Evolutionary conservation across 768 basidiomycete genomes (phyloP).

Genomic region (Strobilomyces echinocephalus): DNA sequence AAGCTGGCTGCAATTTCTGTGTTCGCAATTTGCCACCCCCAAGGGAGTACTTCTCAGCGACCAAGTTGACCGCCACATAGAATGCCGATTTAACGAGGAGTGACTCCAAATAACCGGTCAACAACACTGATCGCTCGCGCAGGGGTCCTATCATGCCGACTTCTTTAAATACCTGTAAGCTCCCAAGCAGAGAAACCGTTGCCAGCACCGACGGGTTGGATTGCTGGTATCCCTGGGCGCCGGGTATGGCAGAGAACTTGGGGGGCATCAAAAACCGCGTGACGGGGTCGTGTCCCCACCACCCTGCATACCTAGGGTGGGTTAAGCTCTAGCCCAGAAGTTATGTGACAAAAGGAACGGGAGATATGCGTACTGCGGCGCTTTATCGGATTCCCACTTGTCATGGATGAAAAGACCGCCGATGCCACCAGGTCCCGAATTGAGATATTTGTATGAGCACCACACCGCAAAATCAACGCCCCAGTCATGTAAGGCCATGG

Average conservation of each 20-base stretch:
- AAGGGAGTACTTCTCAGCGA: constrained; percentile 28
- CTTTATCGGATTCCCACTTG: constrained; percentile 61
- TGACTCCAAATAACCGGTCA: constrained; percentile 70
- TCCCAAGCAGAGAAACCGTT: constrained; percentile 75
- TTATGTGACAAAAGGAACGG: constrained; percentile 6
- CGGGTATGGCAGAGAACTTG: constrained; percentile 74
- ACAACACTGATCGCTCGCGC: constrained; percentile 59
- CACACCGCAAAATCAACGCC: constrained; percentile 95
- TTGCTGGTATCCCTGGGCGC: constrained; percentile 94
- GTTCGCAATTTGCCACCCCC: constrained; percentile 15
- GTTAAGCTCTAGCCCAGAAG: constrained; percentile 7
- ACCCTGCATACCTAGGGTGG: constrained; percentile 73
- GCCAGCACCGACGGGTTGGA: constrained; percentile 88
- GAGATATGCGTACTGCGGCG: constrained; percentile 53
- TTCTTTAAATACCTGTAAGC: constrained; percentile 73
- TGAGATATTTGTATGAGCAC: constrained; percentile 98
- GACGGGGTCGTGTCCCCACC: constrained; percentile 92
- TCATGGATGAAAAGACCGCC: constrained; percentile 90
- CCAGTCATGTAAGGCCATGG: constrained; percentile 87
- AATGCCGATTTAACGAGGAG: constrained; percentile 58
- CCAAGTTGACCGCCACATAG: constrained; percentile 47
- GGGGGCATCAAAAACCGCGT: constrained; percentile 92
- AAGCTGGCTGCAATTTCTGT: constrained; percentile 37
- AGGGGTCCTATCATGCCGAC: constrained; percentile 71
- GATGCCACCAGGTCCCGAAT: constrained; percentile 95